phyloP scores from a whole-genome alignment of 208 protist species.

The Acanthamoeba sp. region DNA sequence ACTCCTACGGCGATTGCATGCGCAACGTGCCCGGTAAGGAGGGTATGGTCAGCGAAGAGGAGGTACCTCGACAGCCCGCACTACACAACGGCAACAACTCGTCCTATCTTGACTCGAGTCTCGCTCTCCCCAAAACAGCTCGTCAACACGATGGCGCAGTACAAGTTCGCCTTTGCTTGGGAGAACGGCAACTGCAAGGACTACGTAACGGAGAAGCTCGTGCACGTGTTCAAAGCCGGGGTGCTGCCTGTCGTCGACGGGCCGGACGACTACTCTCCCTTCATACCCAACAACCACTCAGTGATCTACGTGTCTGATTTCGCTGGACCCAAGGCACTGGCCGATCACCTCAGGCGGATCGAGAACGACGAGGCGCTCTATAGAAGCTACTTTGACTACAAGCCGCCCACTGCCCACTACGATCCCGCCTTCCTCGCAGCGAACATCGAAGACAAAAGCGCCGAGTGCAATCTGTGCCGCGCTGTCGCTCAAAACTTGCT shows the following conservation, averaged over 20 bases:
- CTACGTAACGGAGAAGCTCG: slow-evolving; percentile 80
- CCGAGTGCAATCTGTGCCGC: background rate
- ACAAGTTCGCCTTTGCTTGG: slow-evolving; percentile 64
- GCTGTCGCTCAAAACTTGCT: background rate
- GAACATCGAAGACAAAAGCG: background rate
- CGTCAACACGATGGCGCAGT: background rate
- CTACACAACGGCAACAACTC: background rate
- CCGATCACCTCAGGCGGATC: slow-evolving; percentile 80
- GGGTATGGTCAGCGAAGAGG: background rate
- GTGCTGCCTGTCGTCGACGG: slow-evolving; percentile 64
- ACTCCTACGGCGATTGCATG: slow-evolving; percentile 43
- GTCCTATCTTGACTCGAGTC: background rate
- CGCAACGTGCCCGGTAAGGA: slow-evolving; percentile 32
- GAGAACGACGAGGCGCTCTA: slow-evolving; percentile 80
- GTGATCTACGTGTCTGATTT: slow-evolving; percentile 83
- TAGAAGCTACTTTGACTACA: slow-evolving; percentile 77
- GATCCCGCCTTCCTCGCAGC: slow-evolving; percentile 18
- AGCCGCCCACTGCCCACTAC: slow-evolving; percentile 5
- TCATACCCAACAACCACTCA: slow-evolving; percentile 71
- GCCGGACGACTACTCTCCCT: slow-evolving; percentile 62
- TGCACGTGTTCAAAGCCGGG: background rate
- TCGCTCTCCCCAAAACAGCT: background rate
- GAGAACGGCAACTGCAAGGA: slow-evolving; percentile 74
- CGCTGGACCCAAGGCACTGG: slow-evolving; percentile 72
- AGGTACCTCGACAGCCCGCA: background rate